Conservation (phyloP, 371 early-diverging fungal genomes). For the Apophysomyces ossiformis region DNA sequence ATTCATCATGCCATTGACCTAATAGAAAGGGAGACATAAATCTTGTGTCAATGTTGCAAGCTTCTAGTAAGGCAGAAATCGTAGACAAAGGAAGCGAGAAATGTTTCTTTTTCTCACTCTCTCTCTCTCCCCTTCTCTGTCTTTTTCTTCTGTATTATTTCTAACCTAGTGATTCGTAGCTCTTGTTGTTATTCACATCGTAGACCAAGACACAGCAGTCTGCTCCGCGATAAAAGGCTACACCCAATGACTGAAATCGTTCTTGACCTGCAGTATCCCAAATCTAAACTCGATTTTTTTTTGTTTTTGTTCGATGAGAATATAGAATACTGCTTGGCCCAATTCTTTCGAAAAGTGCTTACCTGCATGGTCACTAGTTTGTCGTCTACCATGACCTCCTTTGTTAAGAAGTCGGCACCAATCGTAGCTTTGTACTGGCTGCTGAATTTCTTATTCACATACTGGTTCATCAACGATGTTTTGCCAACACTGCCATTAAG, state of each 20-base stretch:
- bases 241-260: constrained; percentile 97
- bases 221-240: constrained; percentile 98
- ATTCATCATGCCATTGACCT: constrained; percentile 95
- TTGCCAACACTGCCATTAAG: constrained; percentile 79
- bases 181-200: constrained; percentile 94
- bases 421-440: constrained; percentile 99
- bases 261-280: constrained; percentile 98
- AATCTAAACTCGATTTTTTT: constrained; percentile 53
- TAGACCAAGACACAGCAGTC: constrained; percentile 98
- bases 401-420: constrained; percentile 99
- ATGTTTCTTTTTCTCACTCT: too few relatives aligned
- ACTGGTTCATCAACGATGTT: constrained; percentile 98
- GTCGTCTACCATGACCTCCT: constrained; percentile 94
- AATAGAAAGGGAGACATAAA: constrained; percentile 4
- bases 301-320: not conserved
- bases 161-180: constrained; percentile 93
- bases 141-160: not conserved
- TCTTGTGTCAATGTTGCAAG: not conserved
- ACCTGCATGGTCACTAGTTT: constrained; percentile 92
- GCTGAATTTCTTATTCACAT: constrained; percentile 97
- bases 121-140: not conserved
- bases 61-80: too few relatives aligned
- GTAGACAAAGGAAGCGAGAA: too few relatives aligned
- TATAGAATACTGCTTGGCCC: too few relatives aligned
- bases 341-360: constrained; percentile 10